These are phyloP conservation scores for Calonectria ilicicola DNA, from an alignment of 2,329 filamentous ascomycete species.

Conservation along the genomic window DNA sequence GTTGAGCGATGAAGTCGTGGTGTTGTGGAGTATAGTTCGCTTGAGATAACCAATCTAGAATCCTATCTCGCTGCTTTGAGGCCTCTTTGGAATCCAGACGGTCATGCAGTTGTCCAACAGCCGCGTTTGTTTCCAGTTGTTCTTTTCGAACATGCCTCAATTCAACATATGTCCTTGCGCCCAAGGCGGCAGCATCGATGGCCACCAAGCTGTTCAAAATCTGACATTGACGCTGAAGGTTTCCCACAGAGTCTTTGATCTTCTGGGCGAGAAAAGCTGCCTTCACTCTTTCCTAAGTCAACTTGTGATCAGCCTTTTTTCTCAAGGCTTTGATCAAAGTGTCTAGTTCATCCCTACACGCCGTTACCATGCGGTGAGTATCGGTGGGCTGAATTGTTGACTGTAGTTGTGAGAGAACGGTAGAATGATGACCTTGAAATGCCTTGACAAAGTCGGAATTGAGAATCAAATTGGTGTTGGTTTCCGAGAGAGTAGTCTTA, in stretches of 20 bases:
- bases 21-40: neutral
- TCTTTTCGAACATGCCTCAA: neutral
- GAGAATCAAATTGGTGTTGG: constrained; percentile 5
- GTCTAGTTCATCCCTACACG: neutral
- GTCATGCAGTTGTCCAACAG: neutral
- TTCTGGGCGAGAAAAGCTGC: constrained; percentile 2
- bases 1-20: neutral
- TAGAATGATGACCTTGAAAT: constrained; percentile 8
- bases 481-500: constrained; percentile 17
- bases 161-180: neutral
- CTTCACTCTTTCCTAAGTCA: constrained; percentile 5
- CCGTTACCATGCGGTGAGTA: constrained; percentile 1
- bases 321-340: neutral
- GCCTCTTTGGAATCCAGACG: neutral
- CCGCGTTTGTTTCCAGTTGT: neutral
- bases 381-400: neutral
- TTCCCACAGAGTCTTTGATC: neutral
- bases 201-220: neutral
- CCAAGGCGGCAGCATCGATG: constrained; percentile 5
- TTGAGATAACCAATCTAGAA: constrained; percentile 10
- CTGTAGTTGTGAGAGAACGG: neutral
- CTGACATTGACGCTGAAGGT: constrained; percentile 5
- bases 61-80: neutral
- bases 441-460: neutral
- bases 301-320: neutral